A percentile compares a stretch with the other conserved stretches of the same genome.
Evolutionary conservation across 2,329 filamentous ascomycete genomes (phyloP).

Genomic region (Colletotrichum orbiculare): DNA sequence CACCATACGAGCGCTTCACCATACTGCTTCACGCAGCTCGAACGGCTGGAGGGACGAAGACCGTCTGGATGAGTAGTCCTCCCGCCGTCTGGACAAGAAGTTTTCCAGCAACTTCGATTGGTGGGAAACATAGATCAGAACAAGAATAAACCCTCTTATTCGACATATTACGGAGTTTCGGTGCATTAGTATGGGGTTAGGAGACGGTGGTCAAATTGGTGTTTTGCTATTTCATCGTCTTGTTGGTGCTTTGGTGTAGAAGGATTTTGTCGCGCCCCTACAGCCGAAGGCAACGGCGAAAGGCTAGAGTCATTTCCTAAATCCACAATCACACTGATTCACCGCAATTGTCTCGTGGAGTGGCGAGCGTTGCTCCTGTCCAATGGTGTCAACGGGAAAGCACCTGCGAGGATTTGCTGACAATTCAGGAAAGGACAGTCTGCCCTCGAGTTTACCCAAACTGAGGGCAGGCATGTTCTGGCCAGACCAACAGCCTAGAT

Average conservation of each 20-base stretch:
- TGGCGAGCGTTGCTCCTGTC: no score
- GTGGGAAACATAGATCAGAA: slow-evolving; percentile 22
- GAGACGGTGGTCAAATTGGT: not conserved
- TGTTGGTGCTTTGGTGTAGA: not conserved
- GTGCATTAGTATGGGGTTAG: slow-evolving; percentile 12
- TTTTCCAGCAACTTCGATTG: not conserved
- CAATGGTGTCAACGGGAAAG: no score
- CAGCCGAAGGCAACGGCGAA: no score
- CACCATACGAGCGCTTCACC: slow-evolving; percentile 39
- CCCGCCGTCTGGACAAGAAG: slow-evolving; percentile 3
- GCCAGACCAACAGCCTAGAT: no score
- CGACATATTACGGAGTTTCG: slow-evolving; percentile 24
- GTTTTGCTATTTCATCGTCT: not conserved
- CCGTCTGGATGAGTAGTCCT: slow-evolving; percentile 5
- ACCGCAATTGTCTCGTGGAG: no score
- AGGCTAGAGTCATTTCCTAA: no score
- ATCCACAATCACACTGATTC: no score
- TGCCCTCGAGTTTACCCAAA: no score
- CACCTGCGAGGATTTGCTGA: no score
- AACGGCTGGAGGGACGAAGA: slow-evolving; percentile 32
- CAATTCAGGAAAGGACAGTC: no score
- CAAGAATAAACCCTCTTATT: slow-evolving; percentile 24
- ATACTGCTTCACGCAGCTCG: slow-evolving; percentile 22
- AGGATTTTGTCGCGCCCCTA: not conserved
- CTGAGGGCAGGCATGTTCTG: no score